Evolutionary conservation across 345 rosid genomes (phyloP).

Genomic region (Passiflora organensis): DNA sequence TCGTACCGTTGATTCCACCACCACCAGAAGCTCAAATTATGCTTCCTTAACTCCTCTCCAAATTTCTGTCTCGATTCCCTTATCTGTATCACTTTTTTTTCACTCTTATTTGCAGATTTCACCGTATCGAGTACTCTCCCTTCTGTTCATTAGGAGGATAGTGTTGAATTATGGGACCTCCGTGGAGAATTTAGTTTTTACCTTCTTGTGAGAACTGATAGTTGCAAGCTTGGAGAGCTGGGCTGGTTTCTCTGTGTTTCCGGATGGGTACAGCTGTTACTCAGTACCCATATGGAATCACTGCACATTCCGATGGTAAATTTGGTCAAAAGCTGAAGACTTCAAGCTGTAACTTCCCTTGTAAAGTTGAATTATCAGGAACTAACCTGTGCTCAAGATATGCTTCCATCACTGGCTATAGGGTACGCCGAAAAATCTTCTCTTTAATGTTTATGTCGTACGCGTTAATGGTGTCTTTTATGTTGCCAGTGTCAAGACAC

Average conservation of each 20-base stretch:
- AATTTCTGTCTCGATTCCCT: neutral
- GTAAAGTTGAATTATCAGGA: constrained; percentile 29
- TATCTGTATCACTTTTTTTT: neutral
- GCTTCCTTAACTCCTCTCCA: constrained; percentile 1
- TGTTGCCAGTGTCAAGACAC: neutral
- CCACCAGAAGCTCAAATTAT: neutral
- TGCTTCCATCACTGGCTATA: constrained; percentile 22
- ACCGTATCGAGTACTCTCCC: neutral
- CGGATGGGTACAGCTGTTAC: constrained; percentile 50
- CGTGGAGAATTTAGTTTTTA: neutral
- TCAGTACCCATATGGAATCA: constrained; percentile 42
- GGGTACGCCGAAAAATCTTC: constrained; percentile 30
- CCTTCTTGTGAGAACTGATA: neutral
- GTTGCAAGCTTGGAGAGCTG: constrained; percentile 12
- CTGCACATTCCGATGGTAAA: constrained; percentile 27
- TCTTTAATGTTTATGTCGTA: neutral
- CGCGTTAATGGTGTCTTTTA: neutral
- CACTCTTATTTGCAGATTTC: neutral
- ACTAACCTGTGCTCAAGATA: constrained; percentile 24
- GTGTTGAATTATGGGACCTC: neutral
- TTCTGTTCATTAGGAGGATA: neutral
- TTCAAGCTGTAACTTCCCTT: constrained; percentile 30
- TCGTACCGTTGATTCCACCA: constrained; percentile 3
- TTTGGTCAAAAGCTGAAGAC: constrained; percentile 25
- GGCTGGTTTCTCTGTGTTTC: constrained; percentile 19